Evolutionary conservation across 1,284 basidiomycete genomes (phyloP).

Genomic region (Rhizopogon hawkerae): DNA sequence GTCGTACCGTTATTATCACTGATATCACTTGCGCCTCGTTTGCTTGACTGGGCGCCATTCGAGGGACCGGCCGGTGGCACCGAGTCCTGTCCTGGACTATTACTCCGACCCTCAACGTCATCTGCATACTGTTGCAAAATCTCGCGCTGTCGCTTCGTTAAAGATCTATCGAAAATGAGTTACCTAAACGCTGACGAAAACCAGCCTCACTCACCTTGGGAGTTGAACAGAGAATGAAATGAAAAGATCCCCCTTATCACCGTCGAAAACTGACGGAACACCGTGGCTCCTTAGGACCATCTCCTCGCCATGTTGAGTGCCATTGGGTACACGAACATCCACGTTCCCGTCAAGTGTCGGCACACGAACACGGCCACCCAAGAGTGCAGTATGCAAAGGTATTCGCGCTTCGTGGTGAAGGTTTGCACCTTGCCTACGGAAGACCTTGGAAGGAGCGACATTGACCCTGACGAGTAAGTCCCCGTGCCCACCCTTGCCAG

Average conservation of each 20-base stretch:
- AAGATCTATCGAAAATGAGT: constrained; percentile 44
- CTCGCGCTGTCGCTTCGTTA: constrained; percentile 78
- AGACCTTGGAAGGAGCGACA: constrained; percentile 77
- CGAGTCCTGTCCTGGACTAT: constrained; percentile 18
- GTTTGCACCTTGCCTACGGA: constrained; percentile 88
- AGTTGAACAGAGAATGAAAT: constrained; percentile 85
- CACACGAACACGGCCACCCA: constrained; percentile 88
- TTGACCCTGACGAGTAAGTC: constrained; percentile 86
- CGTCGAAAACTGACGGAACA: constrained; percentile 61
- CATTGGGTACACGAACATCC: constrained; percentile 86
- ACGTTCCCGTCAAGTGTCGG: constrained; percentile 96
- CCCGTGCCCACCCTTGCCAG: constrained; percentile 69
- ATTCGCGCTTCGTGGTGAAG: constrained; percentile 88
- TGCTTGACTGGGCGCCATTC: constrained; percentile 18
- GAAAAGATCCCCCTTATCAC: constrained; percentile 80
- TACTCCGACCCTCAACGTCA: constrained; percentile 70
- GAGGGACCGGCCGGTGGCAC: constrained; percentile 18
- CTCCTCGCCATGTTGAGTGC: constrained; percentile 96
- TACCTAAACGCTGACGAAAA: constrained; percentile 13
- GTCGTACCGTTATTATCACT: constrained; percentile 62
- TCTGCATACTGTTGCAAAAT: constrained; percentile 90
- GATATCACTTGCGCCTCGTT: constrained; percentile 22
- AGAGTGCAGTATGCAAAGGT: constrained; percentile 84
- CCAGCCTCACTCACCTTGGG: constrained; percentile 62
- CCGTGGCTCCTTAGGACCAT: constrained; percentile 91